Base-by-base conservation (phyloP, 1,284 basidiomycete genomes). In the Apiotrichum porosum region DNA sequence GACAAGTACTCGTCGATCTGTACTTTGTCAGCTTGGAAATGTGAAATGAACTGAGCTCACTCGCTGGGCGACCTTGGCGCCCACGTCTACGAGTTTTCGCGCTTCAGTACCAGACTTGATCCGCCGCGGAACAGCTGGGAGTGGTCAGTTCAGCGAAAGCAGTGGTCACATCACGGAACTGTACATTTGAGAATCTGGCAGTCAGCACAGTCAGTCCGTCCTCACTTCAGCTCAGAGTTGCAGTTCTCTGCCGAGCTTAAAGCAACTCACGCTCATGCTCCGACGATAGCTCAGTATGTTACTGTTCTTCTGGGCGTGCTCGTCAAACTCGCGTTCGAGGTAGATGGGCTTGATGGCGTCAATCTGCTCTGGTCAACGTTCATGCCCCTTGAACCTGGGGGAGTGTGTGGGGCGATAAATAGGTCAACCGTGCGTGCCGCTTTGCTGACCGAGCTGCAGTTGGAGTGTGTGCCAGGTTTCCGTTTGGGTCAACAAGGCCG, bases 271-370 rank as follows among this genome's bases (percentile, higher is more conserved):
- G 38, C 68, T 69, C 58, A 74, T 65, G 51, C 68, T 70, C 18
- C 70, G 49, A 18, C 69, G 54, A 46, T 74, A 74, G 23, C 66
- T 69, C 23, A 74, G 49, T 1, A 72, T 63, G 48, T 74, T 72
- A 13, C 65, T 59, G 46, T 74, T 74, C 52, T 66, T 66, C 55
- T 74, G 70, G 23, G 61, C 53, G 5, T 48, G 46, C 34, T 68
- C 68, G 51, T 72, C 72, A 47, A 53, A 72, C 42, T 72, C 69
- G n/a, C 72, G 52, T 34, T 65, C 62, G 37, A 61, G 53, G 44
- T 66, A 70, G 30, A 74, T 72, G 12, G 72, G 72, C 47, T 66
- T 68, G 54, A 74, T 72, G 1, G 70, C 72, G 47, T 71, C 57
- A 41, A 73, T 66, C 71, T 73, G 26, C 1, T 12, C 26, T 24